A percentile compares a stretch with the other conserved stretches of the same genome.
These are phyloP conservation scores for Jatropha multifida DNA, from an alignment of 441 rosid species.

Conservation along the genomic window DNA sequence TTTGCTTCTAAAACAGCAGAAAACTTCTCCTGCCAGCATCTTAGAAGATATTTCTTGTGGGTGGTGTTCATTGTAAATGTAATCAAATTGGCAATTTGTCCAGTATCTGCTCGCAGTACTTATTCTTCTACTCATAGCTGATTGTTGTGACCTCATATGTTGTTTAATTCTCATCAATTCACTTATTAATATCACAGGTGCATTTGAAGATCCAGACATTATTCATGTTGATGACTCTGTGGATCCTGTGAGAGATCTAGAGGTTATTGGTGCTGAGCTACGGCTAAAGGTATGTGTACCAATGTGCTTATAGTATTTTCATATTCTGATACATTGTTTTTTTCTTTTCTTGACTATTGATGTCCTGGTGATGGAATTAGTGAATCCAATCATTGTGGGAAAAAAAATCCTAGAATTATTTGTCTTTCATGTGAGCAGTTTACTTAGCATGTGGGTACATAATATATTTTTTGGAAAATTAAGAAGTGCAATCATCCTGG, in stretches of 20 bases:
- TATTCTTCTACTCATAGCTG: background rate
- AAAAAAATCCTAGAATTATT: background rate
- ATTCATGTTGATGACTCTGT: constrained; percentile 93
- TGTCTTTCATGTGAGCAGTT: no score
- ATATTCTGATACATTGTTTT: background rate
- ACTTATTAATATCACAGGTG: constrained; percentile 46
- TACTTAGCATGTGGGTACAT: no score
- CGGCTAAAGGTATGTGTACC: constrained; percentile 73
- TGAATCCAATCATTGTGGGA: background rate
- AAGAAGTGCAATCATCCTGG: background rate
- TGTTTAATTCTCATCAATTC: background rate
- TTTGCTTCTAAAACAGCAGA: constrained; percentile 6
- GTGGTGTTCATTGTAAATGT: background rate
- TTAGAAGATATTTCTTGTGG: background rate
- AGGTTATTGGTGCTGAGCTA: constrained; percentile 75
- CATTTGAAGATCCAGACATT: constrained; percentile 95
- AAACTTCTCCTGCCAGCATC: background rate
- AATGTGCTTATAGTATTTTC: background rate
- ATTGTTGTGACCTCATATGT: background rate
- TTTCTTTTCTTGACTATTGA: background rate
- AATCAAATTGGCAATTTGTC: background rate
- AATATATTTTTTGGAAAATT: no score
- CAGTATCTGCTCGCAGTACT: background rate
- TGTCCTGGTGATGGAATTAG: background rate
- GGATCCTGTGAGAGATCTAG: constrained; percentile 97